Base-by-base conservation (phyloP, 2,329 filamentous ascomycete genomes). In the Fusarium tanahbumbuense region DNA sequence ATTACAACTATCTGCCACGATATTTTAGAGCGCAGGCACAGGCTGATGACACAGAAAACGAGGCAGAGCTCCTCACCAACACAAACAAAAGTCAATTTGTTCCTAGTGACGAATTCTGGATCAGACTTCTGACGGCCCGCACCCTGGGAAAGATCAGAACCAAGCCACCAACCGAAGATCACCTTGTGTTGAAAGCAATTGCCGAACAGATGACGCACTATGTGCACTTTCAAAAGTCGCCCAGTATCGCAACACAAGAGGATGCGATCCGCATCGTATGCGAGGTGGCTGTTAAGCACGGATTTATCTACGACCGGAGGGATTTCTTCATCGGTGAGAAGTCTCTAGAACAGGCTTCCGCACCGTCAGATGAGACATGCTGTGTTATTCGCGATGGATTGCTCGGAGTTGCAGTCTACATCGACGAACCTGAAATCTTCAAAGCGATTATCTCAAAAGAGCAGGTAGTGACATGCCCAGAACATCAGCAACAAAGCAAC, bases 281-380 rank as follows among this genome's bases (percentile, higher is more conserved):
- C 3, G 49, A 45, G 34, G 16, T 55, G 25, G 59, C 28, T 7
- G 44, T 57, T 4, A 64, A 49, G 7, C 15, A 64, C 20, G 60
- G 42, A 8, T 48, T 22, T 11, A 64, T 64, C 3, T 1, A 56
- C 6, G 27, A 55, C 3, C 49, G 60, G 27, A 50, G 50, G 8
- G 34, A 64, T 8, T 57, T 64, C 20, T 64, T 49, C 15, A 8
- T 13, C 7, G 40, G 52, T 2, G 6, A 20, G 2, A 12, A 12
- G 5, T 1, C 2, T 0, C 8, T 1, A 5, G 6, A n/a, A 1
- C 9, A 30, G 18, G 6, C 8, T 1, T n/a, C 22, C 15, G 3
- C 20, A 16, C 2, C n/a, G 8, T 5, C 32, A 1, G 37, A 64
- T 23, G 58, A 23, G 18, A 25, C 44, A 5, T 56, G 28, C 16